A percentile compares a stretch with the other conserved stretches of the same genome.
Conservation (phyloP, 805 yeast species). For the Lipomyces orientalis region DNA sequence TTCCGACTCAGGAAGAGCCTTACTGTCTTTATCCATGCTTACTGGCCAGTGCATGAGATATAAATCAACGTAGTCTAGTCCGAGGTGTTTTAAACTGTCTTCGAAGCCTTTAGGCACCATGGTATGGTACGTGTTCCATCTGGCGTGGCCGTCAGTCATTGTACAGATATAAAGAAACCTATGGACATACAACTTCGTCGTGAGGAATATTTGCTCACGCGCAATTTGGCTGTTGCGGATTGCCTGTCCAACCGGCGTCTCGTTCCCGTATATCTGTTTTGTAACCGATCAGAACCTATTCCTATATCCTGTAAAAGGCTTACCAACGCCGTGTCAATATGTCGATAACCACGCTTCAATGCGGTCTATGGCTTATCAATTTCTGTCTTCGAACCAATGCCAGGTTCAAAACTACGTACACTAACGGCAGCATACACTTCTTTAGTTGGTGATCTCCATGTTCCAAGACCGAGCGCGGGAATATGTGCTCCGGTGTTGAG, state of each 20-base stretch:
- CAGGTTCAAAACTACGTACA: slow-evolving; percentile 3
- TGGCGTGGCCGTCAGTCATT: background rate
- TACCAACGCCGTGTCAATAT: slow-evolving; percentile 72
- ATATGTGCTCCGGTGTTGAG: slow-evolving; percentile 67
- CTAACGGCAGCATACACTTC: slow-evolving; percentile 61
- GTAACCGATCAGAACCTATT: background rate
- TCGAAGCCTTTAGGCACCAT: slow-evolving; percentile 58
- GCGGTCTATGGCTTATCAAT: slow-evolving; percentile 43
- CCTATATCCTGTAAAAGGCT: background rate
- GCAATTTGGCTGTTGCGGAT: slow-evolving; percentile 53
- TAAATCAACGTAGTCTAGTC: slow-evolving; percentile 76
- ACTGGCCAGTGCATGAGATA: slow-evolving; percentile 86
- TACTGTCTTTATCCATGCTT: slow-evolving; percentile 52
- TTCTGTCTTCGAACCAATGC: background rate
- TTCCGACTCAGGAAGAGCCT: slow-evolving; percentile 44
- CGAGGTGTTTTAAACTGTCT: slow-evolving; percentile 63
- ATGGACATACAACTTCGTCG: slow-evolving; percentile 51
- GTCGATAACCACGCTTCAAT: slow-evolving; percentile 67
- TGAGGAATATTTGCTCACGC: slow-evolving; percentile 51
- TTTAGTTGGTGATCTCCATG: slow-evolving; percentile 64
- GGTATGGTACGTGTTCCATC: slow-evolving; percentile 49
- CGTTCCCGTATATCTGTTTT: slow-evolving; percentile 60
- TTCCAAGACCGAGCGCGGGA: slow-evolving; percentile 75
- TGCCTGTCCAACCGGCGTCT: slow-evolving; percentile 43
- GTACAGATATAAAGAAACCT: slow-evolving; percentile 46